Conservation (phyloP, 495 filamentous ascomycete genomes). For the Penicillium verhagenii region DNA sequence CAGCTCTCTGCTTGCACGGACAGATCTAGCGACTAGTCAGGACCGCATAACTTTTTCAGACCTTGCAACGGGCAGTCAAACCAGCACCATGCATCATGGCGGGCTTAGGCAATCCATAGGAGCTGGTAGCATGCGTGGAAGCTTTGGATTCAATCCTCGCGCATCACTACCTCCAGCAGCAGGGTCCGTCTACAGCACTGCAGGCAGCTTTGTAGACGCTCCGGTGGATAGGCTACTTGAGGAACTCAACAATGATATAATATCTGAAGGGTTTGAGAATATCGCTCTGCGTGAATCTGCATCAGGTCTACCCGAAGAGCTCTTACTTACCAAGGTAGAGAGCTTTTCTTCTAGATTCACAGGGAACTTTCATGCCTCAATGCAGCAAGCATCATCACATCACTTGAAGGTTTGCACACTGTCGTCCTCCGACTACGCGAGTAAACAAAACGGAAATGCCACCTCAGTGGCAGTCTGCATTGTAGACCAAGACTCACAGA, state of each 20-base stretch:
- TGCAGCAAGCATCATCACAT: slow-evolving; percentile 42
- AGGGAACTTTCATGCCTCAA: slow-evolving; percentile 53
- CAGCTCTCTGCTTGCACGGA: slow-evolving; percentile 88
- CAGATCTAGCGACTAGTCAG: slow-evolving; percentile 77
- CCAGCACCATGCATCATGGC: slow-evolving; percentile 45
- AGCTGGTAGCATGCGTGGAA: slow-evolving; percentile 60
- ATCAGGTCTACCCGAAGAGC: slow-evolving; percentile 69
- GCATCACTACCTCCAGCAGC: slow-evolving; percentile 41
- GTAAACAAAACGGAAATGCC: slow-evolving; percentile 27
- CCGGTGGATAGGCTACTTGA: slow-evolving; percentile 73
- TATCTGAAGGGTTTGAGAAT: slow-evolving; percentile 66
- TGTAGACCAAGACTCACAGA: slow-evolving; percentile 63
- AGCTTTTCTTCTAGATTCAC: slow-evolving; percentile 64
- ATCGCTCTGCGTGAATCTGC: slow-evolving; percentile 71
- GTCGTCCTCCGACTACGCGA: slow-evolving; percentile 49
- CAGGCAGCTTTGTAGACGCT: slow-evolving; percentile 59
- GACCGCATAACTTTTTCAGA: slow-evolving; percentile 75
- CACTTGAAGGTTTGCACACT: slow-evolving; percentile 64
- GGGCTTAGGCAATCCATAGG: slow-evolving; percentile 73
- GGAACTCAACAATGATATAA: slow-evolving; percentile 61
- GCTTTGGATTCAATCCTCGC: slow-evolving; percentile 52
- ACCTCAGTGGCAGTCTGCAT: slow-evolving; percentile 63
- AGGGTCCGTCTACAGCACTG: slow-evolving; percentile 42
- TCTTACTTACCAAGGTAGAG: slow-evolving; percentile 70
- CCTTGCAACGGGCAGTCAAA: slow-evolving; percentile 54